Percentiles rank a stretch among this genome's conserved stretches.
These are phyloP conservation scores for Inosperma sp. DNA, from an alignment of 768 basidiomycete species.

Conservation along the genomic window DNA sequence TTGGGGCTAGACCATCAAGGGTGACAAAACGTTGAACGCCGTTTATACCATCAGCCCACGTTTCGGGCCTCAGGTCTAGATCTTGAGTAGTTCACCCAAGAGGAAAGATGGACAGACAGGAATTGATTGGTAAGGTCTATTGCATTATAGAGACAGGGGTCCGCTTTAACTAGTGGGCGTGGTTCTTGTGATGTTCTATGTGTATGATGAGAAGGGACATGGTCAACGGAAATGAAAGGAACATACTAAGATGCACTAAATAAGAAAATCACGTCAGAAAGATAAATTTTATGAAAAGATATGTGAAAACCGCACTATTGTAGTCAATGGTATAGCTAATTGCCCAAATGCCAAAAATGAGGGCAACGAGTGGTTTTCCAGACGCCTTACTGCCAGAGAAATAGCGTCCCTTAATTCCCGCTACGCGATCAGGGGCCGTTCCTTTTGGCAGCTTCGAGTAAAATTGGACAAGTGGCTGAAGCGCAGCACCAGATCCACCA, in stretches of 20 bases:
- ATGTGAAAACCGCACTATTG: constrained; percentile 60
- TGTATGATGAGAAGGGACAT: constrained; percentile 22
- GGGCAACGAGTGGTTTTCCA: constrained; percentile 57
- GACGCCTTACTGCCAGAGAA: constrained; percentile 87
- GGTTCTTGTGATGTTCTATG: constrained; percentile 87
- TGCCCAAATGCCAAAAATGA: constrained; percentile 63
- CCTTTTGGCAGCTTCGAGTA: constrained; percentile 98
- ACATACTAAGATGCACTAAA: constrained; percentile 82
- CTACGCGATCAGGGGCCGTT: constrained; percentile 52
- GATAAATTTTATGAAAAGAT: background rate
- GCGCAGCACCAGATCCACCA: constrained; percentile 74
- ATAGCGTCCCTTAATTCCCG: constrained; percentile 74
- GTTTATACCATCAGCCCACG: too few relatives aligned
- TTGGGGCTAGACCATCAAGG: too few relatives aligned
- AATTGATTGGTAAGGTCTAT: constrained; percentile 15
- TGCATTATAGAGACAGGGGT: constrained; percentile 4
- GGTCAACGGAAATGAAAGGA: background rate
- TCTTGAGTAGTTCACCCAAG: background rate
- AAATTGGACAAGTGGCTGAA: constrained; percentile 85
- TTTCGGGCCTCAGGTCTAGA: background rate
- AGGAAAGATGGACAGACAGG: background rate
- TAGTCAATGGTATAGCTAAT: constrained; percentile 88
- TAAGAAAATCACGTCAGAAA: constrained; percentile 6
- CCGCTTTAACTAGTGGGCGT: constrained; percentile 54
- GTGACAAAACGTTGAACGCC: background rate